Base-by-base conservation (phyloP, 306 rosid genomes). In the Senna tora region DNA sequence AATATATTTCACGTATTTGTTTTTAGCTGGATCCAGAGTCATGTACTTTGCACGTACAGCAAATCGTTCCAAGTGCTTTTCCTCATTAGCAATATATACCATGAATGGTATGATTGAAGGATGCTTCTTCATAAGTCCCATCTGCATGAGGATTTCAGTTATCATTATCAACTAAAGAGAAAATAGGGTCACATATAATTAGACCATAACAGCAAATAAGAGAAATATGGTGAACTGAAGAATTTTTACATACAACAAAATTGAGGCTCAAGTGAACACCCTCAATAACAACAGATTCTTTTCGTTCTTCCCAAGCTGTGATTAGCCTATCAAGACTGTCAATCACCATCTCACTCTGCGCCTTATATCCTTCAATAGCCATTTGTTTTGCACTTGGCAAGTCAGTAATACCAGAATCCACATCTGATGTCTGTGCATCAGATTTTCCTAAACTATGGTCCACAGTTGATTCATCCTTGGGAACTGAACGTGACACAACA, bases 261-360 rank as follows among this genome's bases (percentile, higher is more conserved):
- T 85, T 90, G 76, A 90, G 90, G 83, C 94, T 90, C 81, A 90
- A 78, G 84, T 90, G 96, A 83, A 90, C 96, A 54, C 96, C 96
- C 84, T 90, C 96, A 38, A 90, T 92, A 63, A 90, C 86, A 16
- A 90, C 96, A 5, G 96, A 90, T 64, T 90, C 96, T 67, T 87
- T 90, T 52, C 91, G 85, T 56, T 88, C 92, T 86, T 90, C 96
- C 94, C 96, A 90, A 5, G 83, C 84, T 69, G 96, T 90, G 43
- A 90, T 90, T 64, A 90, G 78, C 52, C 94, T 87, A 82, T 90
- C 96, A 61, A 90, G 96, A 88, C 94, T 90, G 84, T 90, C 96
- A 67, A 90, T 90, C 70, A 90, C 96, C 96, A 90, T 90, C 74
- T 90, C 96, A 84, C 96, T 88, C 71, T 90, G 96, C 5, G 96